Base-by-base conservation (phyloP, 805 yeast genomes). In the Candida nitratophila region DNA sequence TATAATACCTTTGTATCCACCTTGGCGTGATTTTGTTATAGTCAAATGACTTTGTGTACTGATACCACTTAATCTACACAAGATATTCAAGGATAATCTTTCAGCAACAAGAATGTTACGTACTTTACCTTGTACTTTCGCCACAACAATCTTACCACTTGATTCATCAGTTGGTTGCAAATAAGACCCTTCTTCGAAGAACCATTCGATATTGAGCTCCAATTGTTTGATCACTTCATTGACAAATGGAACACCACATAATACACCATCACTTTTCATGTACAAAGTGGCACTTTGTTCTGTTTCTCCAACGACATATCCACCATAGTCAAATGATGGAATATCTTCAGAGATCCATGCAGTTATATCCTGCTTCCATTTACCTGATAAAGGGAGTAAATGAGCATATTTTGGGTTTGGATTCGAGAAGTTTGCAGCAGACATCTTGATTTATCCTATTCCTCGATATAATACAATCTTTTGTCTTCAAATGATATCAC, bases 261-360 rank as follows among this genome's bases (percentile, higher is more conserved):
- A 66, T 5, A 87, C 70, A 22, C 97, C 96, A 35, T 72, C 69
- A 47, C 83, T 82, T 63, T 90, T 90, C 71, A 95, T 85, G 65
- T 76, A 83, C 37, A 90, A 68, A 2, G 86, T 79, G 2, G 96
- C 97, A 3, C 79, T 69, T 55, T 86, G 84, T 3, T 53, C 52
- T 37, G 73, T 81, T 43, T 74, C 73, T 12, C 98, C 97, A n/a
- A 91, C 98, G 2, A 91, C 98, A 55, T 68, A 87, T 2, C 96
- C 98, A 30, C 98, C 98, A 55, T 82, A 85, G 61, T 90, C 98
- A 55, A 91, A 91, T 0, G 95, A 79, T 1, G 98, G 97, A 15
- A 86, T 91, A 55, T 90, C 98, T 57, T 90, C 98, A 5, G 76
- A 69, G 14, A 90, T 68, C 82, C 87, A 90, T 37, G 68, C 71